Base-by-base conservation (phyloP, 495 filamentous ascomycete genomes). In the Penicillium mononematosum region DNA sequence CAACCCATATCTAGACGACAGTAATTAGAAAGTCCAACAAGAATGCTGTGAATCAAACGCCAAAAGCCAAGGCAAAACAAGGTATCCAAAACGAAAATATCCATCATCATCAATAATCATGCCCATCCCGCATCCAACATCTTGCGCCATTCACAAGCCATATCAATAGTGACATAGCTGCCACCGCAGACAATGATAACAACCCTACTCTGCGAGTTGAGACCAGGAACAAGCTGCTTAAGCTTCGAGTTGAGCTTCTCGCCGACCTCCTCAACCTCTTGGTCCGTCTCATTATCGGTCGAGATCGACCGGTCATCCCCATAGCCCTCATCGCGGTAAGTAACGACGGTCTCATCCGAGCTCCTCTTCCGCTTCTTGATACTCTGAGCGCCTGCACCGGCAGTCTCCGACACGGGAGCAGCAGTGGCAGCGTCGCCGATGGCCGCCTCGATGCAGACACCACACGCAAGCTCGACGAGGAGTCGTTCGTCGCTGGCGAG, bases 171-270 rank as follows among this genome's bases (percentile, higher is more conserved):
- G 45, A 92, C 82, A 70, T 88, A 88, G 44, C 81, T 85, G 9
- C 93, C 93, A 0, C 93, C 93, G 68, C 93, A 98, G 22, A 96
- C 83, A 24, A 96, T 77, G 51, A 98, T 77, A 5, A 97, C 91
- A 27, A 98, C 82, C 58, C 89, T 89, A 60, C 81, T 87, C 45
- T 80, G 72, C 32, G 70, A 67, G 64, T 69, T 77, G 58, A 90
- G 53, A 12, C 73, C 77, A 31, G 82, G 75, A 0, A 88, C 83
- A 22, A 95, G 57, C 25, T 80, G 73, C 68, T 79, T 81, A 63
- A 87, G 73, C 67, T 90, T 70, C 20, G 82, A 77, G 19, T 65
- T 66, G 19, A 77, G 48, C 11, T 58, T 45, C 9, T 36, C 52
- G 49, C 45, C 51, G 27, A 53, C 45, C 42, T 65, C 55, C 42